A percentile compares a stretch with the other conserved stretches of the same genome.
Conservation (phyloP, 139 green algal species). For the Ettlia oleoabundans region DNA sequence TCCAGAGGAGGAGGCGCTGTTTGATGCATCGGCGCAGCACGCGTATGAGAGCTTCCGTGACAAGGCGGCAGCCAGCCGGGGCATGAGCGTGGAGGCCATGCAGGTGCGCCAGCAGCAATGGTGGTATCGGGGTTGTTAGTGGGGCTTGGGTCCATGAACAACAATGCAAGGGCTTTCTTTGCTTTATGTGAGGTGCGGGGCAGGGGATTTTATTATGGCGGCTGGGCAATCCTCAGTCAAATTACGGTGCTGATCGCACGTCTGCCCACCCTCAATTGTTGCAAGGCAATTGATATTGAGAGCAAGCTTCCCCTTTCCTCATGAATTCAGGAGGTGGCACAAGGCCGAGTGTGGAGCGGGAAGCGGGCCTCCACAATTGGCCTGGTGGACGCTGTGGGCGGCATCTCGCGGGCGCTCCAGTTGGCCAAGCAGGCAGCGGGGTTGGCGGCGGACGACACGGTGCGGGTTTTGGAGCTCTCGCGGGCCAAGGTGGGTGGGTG, state of each 20-base stretch:
- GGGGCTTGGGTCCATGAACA: too few species aligned
- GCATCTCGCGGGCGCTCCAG: conserved; percentile 73
- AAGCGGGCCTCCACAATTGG: conserved; percentile 61
- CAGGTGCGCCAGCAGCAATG: too few species aligned
- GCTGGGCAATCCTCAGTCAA: too few species aligned
- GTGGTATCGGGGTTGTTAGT: too few species aligned
- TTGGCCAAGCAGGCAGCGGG: conserved; percentile 83
- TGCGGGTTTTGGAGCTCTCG: conserved; percentile 67
- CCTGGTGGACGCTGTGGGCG: conserved; percentile 90
- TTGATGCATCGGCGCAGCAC: conserved; percentile 72
- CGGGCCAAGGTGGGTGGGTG: conserved; percentile 19
- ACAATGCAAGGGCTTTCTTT: too few species aligned
- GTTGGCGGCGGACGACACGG: conserved; percentile 53
- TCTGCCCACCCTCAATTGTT: too few species aligned
- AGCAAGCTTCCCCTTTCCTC: too few species aligned
- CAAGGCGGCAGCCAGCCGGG: conserved; percentile 61
- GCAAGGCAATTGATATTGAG: too few species aligned
- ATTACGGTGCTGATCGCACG: too few species aligned
- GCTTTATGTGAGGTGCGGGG: too few species aligned
- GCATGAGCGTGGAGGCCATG: conserved; percentile 69
- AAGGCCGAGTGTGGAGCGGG: conserved; percentile 93
- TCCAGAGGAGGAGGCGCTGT: conserved; percentile 81
- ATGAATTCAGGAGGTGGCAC: conserved; percentile 60
- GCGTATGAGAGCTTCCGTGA: conserved; percentile 91
- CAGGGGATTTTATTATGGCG: too few species aligned